Percentiles rank a stretch among this genome's conserved stretches.
phyloP scores from a whole-genome alignment of 139 green algal genomes.

The Coelastrella sp. region DNA sequence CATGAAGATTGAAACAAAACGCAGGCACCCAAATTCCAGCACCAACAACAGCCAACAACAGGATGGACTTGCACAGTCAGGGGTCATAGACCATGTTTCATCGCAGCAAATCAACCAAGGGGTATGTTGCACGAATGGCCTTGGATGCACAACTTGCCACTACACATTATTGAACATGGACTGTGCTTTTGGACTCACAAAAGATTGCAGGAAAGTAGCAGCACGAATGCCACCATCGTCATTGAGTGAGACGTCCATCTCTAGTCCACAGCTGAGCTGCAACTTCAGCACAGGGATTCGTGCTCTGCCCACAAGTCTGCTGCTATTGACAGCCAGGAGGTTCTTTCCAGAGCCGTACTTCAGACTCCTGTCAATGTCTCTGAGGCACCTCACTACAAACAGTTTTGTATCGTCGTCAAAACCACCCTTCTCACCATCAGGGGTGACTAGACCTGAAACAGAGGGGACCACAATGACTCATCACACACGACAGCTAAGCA shows the following conservation, averaged over 20 bases:
- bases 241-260: constrained; percentile 45
- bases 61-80: no score
- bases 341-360: not conserved
- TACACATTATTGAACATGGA: no score
- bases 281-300: constrained; percentile 46
- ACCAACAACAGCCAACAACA: no score
- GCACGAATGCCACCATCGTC: not conserved
- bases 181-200: not conserved
- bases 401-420: not conserved
- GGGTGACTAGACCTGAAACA: not conserved
- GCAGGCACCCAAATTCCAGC: not conserved
- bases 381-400: constrained; percentile 20
- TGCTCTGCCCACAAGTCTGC: constrained; percentile 2
- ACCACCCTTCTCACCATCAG: not conserved
- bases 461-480: no score
- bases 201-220: constrained; percentile 16
- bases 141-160: no score
- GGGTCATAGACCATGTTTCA: no score
- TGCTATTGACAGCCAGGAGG: not conserved
- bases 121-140: no score
- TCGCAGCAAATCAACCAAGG: no score
- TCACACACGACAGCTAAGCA: not conserved
- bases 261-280: not conserved
- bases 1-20: not conserved
- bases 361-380: not conserved